Percentiles rank a stretch among this genome's conserved stretches.
Evolutionary conservation across 139 green algal genomes (phyloP).

Genomic region (Medakamo hakoo): DNA sequence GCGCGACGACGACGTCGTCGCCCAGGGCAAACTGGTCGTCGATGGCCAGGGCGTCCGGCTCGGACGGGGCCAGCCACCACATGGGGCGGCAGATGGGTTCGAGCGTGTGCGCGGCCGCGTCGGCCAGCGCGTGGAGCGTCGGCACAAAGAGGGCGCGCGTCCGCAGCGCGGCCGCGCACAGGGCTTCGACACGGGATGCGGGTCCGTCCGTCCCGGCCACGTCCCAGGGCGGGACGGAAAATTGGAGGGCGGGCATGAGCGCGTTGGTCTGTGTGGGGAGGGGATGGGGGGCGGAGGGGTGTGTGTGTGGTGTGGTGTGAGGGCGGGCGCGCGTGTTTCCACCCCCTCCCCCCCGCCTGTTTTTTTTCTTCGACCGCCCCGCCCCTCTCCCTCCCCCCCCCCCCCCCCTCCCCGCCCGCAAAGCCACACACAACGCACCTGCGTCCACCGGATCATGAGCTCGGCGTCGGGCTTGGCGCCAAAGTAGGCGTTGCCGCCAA

Average conservation of each 20-base stretch:
- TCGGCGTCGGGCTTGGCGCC: slow-evolving; percentile 25
- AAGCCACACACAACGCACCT: too few species aligned
- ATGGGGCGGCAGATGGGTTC: slow-evolving; percentile 38
- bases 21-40: slow-evolving; percentile 42
- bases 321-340: too few species aligned
- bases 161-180: slow-evolving; percentile 15
- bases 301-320: too few species aligned
- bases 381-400: too few species aligned
- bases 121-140: slow-evolving; percentile 10
- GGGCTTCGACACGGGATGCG: slow-evolving; percentile 16
- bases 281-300: too few species aligned
- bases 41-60: slow-evolving; percentile 35
- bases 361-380: too few species aligned
- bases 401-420: too few species aligned
- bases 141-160: slow-evolving; percentile 11
- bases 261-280: too few species aligned
- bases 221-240: slow-evolving; percentile 46
- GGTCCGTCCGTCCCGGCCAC: too few species aligned
- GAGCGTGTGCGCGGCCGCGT: slow-evolving; percentile 23
- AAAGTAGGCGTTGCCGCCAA: slow-evolving; percentile 52
- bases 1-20: slow-evolving; percentile 42
- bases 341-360: too few species aligned
- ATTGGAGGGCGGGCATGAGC: slow-evolving; percentile 53
- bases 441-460: slow-evolving; percentile 45
- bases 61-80: slow-evolving; percentile 47